Evolutionary conservation across 2,329 filamentous ascomycete species (phyloP), one percentile per base, ranked within the genome.

Genomic region (Xylaria hypoxylon): DNA sequence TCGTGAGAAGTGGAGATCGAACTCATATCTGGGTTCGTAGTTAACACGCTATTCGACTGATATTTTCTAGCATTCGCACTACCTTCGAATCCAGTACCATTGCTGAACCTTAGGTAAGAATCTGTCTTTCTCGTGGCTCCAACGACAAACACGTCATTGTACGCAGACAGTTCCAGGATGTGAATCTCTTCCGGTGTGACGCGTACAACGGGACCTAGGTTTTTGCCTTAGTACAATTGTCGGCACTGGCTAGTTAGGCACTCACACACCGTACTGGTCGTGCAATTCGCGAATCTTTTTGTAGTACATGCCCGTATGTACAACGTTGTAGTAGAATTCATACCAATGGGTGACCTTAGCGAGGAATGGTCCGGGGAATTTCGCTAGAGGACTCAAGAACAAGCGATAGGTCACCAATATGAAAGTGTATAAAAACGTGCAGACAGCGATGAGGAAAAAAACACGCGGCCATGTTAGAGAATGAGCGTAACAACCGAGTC

Each of bases 241-340:
- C 17, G 28, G 10, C 33, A 35, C 10, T 28, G 5, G 35, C 15
- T 15, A 15, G 11, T 10, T 2, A 8, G 22, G 13, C 5, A 40
- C 22, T 28, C n/a, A 40, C 59, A 3, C 8, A 62, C 51, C 51
- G 33, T 62, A 62, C 5, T 48, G 22, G 0, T 48, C 31, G 13
- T 62, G 59, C 4, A 62, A 11, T 11, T 62, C 51, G 22, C 59
- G 42, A 40, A 62, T 56, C 17, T 40, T 62, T 17, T 56, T 33
- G 24, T 62, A 62, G 33, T 62, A 62, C 33, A 56, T 62, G 31
- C 51, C 59, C 5, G 42, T 48, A 13, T 56, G 51, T 22, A 56
- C 24, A n/a, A 62, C 59, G 15, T 56, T 56, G 24, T 62, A 62
- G 24, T 62, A 62, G 22, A 62, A 62, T 15, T 62, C 59, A 33